Base-by-base conservation (phyloP, 257 asterid species). In the Petrea volubilis region DNA sequence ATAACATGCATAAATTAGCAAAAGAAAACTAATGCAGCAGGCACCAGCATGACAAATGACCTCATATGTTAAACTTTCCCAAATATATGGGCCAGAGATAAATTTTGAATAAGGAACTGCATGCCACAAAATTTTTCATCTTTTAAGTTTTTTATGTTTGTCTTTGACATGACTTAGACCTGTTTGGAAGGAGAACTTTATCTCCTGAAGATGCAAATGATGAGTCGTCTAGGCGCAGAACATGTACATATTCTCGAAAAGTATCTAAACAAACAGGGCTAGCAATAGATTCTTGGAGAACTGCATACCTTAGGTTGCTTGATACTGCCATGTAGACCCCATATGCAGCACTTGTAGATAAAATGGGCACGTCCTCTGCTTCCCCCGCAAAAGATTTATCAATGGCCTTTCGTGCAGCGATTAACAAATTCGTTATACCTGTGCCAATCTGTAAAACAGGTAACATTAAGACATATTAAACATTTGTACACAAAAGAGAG, bases 281-380 rank as follows among this genome's bases (percentile, higher is more conserved):
- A 12, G 66, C 47, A 36, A 67, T 38, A 15, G 21, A 12, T 24
- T 27, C 23, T 52, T 33, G 56, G 59, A 66, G 53, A 75, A 31
- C 20, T 51, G 20, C 71, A 15, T 81, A 93, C 98, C 98, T 86
- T 60, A 94, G 88, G 83, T 94, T 94, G 92, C 97, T 89, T 51
- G 98, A 94, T 10, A 94, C 91, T 18, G 98, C 68, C 98, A 94
- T 89, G 68, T 94, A 94, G 57, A 88, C 90, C n/a, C 97, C 98
- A 73, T 94, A 91, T 6, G 91, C 96, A 56, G 56, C 82, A 56
- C 98, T 91, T 49, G 97, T 94, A 0, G 97, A 70, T 31, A 94
- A 65, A 40, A 94, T 67, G 5, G 97, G 98, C 12, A 94, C 74
- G 20, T 94, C 96, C 83, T 91, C 97, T 10, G 96, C 92, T 84